Evolutionary conservation across 768 basidiomycete species (phyloP), one percentile per base, ranked within the genome.

Genomic region (Termitomyces sp.): DNA sequence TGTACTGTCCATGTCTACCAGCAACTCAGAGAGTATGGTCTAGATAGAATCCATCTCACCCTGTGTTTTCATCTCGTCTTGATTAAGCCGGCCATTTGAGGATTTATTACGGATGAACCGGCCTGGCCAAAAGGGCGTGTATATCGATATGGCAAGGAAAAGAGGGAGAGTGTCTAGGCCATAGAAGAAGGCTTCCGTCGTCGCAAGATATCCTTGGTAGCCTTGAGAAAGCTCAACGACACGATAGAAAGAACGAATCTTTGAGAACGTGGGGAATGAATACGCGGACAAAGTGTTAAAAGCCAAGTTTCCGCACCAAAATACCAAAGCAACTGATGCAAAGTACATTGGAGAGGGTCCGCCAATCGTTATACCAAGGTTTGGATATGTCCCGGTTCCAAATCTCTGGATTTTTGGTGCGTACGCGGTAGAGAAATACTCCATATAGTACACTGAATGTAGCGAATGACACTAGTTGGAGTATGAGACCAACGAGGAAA

Each of bases 241-340:
- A 66, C 79, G 72, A 72, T 83, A 91, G 2, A 77, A 68, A 40
- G 84, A 88, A 56, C 88, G 87, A 61, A 87, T 77, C 85, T 86
- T 30, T 58, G 26, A 36, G 24, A 47, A n/a, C 24, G 3, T n/a
- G 13, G 6, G 7, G 43, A 36, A 32, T 33, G 4, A 44, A 10
- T 28, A 47, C 3, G 40, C 20, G 22, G 32, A 30, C 0, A 26
- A 47, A 5, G 1, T 22, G 12, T 16, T 14, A 35, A 16, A 38
- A 16, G 28, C 47, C 44, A 1, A 40, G 43, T 38, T 26, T 2
- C 33, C 81, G 48, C 57, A 88, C 86, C 57, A 88, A 66, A 59
- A 90, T 84, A 10, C 86, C 84, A 26, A 83, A 61, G 58, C 83
- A 86, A 64, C 85, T 87, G 51, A 86, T 45, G 14, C 71, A 59